Base-by-base conservation (phyloP, 1,284 basidiomycete species). In the Melampsora allii-populina region DNA sequence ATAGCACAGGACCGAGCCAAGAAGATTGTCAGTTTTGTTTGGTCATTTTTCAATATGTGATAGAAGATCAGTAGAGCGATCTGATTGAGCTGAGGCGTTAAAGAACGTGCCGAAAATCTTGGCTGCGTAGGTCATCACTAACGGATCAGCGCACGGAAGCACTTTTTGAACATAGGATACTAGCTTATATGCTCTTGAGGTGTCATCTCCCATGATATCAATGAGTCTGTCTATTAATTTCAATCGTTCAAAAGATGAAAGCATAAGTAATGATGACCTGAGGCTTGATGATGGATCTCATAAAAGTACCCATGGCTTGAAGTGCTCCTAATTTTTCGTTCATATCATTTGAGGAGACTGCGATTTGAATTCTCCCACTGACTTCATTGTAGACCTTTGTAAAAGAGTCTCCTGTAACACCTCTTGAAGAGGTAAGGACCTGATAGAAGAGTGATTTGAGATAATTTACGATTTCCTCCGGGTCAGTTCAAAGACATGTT, bases 81-180 rank as follows among this genome's bases (percentile, higher is more conserved):
- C 42, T 42, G 5, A 42, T 42, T 42, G 42, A 42, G 42, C 42
- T 42, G 42, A 42, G 42, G 42, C 42, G 42, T 42, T 42, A 17
- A 21, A 56, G 27, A 10, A 71, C 77, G 36, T 19, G 77, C 78
- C 78, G 65, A 80, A 81, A 14, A 80, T 79, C 60, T 79, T 80
- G 7, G 79, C 79, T 14, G 80, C 80, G n/a, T 79, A 76, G 1
- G 78, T 78, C 80, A 80, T 81, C 50, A 81, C 79, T 19, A 79
- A 77, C 9, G 80, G 78, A 67, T 81, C 80, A 10, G 79, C 77
- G 48, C 79, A 79, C 1, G 80, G 80, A 45, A 81, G 77, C 36
- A 79, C 80, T 31, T 79, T 78, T 66, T 79, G 78, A 58, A 80
- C 79, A 21, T 79, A 79, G 0, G 79, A 78, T 6, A 79, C 79